A percentile compares a stretch with the other conserved stretches of the same genome.
These are phyloP conservation scores for Verticillium isaacii DNA, from an alignment of 2,329 filamentous ascomycete species.

Conservation along the genomic window DNA sequence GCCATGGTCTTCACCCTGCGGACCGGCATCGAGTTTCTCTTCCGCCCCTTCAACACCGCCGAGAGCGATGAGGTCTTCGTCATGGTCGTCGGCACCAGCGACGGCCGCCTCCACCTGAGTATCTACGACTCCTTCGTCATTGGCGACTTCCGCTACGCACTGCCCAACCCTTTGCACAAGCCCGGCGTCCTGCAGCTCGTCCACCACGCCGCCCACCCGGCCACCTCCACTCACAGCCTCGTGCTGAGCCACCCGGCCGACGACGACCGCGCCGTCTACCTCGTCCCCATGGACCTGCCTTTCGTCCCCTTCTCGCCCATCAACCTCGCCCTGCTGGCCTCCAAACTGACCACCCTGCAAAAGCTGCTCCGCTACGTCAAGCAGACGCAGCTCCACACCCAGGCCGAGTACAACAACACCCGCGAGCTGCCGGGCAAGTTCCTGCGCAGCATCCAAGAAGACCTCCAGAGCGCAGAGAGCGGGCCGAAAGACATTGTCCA, in stretches of 20 bases:
- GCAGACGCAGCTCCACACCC: constrained; percentile 74
- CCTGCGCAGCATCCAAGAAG: constrained; percentile 70
- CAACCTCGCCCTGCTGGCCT: constrained; percentile 78
- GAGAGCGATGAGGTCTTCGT: constrained; percentile 74
- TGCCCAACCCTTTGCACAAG: constrained; percentile 20
- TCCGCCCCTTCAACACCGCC: constrained; percentile 55
- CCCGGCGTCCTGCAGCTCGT: constrained; percentile 33
- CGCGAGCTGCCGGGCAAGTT: constrained; percentile 77
- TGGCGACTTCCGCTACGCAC: constrained; percentile 55
- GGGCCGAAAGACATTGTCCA: constrained; percentile 62
- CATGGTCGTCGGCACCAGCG: constrained; percentile 67
- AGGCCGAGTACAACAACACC: constrained; percentile 76
- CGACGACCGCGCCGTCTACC: constrained; percentile 40
- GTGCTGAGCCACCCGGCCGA: constrained; percentile 47
- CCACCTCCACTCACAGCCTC: constrained; percentile 71
- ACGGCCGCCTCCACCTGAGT: constrained; percentile 69
- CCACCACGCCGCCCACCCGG: constrained; percentile 66
- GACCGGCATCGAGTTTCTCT: constrained; percentile 65
- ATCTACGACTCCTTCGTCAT: constrained; percentile 85
- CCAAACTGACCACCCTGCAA: constrained; percentile 81
- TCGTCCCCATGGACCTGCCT: constrained; percentile 77
- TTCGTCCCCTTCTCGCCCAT: constrained; percentile 76
- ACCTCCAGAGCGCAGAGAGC: constrained; percentile 56
- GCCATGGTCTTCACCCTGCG: constrained; percentile 65
- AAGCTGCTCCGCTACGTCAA: constrained; percentile 81